Base-by-base conservation (phyloP, 2,329 filamentous ascomycete species). In the Metarhizium humberi region DNA sequence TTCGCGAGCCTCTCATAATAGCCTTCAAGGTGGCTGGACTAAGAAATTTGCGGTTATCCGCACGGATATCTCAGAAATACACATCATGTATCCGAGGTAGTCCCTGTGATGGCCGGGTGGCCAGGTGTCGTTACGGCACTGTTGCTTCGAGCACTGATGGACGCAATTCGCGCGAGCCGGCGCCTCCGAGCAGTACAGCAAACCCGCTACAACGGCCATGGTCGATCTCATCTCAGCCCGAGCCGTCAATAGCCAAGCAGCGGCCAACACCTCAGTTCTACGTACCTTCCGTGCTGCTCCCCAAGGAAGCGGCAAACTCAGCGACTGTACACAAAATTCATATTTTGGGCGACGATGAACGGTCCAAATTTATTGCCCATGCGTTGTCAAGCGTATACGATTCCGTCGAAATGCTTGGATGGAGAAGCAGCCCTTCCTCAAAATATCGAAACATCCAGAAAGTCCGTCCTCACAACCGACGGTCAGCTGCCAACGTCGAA, bases 31-130 rank as follows among this genome's bases (percentile, higher is more conserved):
- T 72, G 70, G 70, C 70, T 61, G 60, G 60, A 58, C 55, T 67
- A 56, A 70, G 70, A 61, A 68, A 71, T 62, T 67, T 69, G 68
- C 74, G 76, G 71, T 67, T 72, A 63, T 67, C 69, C 66, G 71
- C 73, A 67, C 70, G 71, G 66, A 73, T 74, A 73, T 63, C 68
- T 54, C 63, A 64, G 58, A 68, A 55, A 64, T 59, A 59, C 48
- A 57, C 65, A 55, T 55, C 52, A 77, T 79, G 77, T 62, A 64
- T 61, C 48, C 68, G 54, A 70, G 66, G 70, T 77, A 74, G 68
- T 66, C 55, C 60, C 43, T 59, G 55, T 18, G 65, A 60, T 58
- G 67, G 69, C 70, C 69, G 70, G 66, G 69, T 65, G 66, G 71
- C 71, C 67, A 66, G 62, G 58, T 64, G 67, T 60, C 59, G 59